Conservation (phyloP, 305 asterid species). For the Withania somnifera region DNA sequence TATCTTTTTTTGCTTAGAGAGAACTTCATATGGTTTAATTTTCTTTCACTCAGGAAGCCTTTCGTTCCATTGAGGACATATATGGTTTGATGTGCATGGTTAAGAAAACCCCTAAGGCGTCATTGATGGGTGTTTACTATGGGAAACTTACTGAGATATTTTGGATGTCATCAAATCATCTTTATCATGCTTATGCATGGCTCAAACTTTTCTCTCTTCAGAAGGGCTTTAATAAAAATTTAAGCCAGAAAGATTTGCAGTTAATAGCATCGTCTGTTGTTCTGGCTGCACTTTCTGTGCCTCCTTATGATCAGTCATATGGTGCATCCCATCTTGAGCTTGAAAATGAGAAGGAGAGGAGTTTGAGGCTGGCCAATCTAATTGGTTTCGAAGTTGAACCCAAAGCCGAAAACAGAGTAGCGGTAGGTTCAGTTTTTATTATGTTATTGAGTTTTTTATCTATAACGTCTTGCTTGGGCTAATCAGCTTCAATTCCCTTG, state of each 20-base stretch:
- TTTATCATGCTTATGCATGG: conserved; percentile 95
- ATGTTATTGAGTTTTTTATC: not conserved
- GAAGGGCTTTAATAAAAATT: conserved; percentile 72
- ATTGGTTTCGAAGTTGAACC: conserved; percentile 71
- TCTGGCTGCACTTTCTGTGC: conserved; percentile 81
- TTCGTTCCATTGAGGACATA: conserved; percentile 82
- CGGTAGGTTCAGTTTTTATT: conserved; percentile 31
- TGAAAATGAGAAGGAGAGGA: conserved; percentile 78
- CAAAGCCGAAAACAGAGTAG: conserved; percentile 67
- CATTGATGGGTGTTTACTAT: conserved; percentile 77
- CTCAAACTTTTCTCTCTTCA: conserved; percentile 89
- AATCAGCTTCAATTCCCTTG: not conserved
- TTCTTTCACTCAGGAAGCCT: conserved; percentile 54
- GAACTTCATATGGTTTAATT: conserved; percentile 2
- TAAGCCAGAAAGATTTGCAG: conserved; percentile 86
- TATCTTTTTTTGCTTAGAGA: not conserved
- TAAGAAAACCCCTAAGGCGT: conserved; percentile 76
- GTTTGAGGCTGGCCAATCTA: conserved; percentile 57
- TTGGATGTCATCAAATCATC: conserved; percentile 84
- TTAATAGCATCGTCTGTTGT: conserved; percentile 88
- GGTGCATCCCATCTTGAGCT: conserved; percentile 90
- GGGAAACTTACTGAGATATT: conserved; percentile 85
- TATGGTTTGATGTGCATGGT: conserved; percentile 85
- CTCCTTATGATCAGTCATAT: conserved; percentile 62
- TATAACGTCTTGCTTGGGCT: not conserved